Evolutionary conservation across 805 yeast species (phyloP).

Genomic region (Saccharomycopsis sp.): DNA sequence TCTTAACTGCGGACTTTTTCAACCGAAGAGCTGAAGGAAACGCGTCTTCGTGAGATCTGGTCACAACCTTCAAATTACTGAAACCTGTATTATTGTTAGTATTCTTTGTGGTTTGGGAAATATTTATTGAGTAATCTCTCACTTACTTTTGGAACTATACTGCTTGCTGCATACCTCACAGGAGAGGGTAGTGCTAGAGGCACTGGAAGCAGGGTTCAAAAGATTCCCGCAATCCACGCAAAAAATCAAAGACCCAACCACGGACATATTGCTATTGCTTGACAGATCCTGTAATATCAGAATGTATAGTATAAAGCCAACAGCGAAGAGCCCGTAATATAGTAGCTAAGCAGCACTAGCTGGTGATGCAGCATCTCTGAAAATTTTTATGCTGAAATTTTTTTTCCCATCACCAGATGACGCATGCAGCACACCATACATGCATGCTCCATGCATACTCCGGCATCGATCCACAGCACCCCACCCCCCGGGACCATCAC

Average conservation of each 20-base stretch:
- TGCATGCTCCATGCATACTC: background rate
- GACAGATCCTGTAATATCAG: too few relatives aligned
- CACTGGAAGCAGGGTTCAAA: slow-evolving; percentile 58
- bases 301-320: too few relatives aligned
- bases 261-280: slow-evolving; percentile 55
- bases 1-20: slow-evolving; percentile 86
- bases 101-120: background rate
- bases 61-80: slow-evolving; percentile 75
- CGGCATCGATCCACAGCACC: background rate
- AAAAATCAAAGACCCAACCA: slow-evolving; percentile 90
- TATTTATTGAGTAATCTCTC: background rate
- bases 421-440: background rate
- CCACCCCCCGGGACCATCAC: background rate
- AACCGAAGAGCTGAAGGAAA: slow-evolving; percentile 81
- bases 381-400: background rate
- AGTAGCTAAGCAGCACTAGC: too few relatives aligned
- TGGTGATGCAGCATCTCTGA: too few relatives aligned
- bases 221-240: slow-evolving; percentile 91
- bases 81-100: slow-evolving; percentile 36
- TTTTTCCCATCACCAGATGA: background rate
- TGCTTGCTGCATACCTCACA: slow-evolving; percentile 34
- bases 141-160: slow-evolving; percentile 25
- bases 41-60: slow-evolving; percentile 85
- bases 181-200: slow-evolving; percentile 51
- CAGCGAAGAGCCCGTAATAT: too few relatives aligned